A percentile compares a stretch with the other conserved stretches of the same genome.
Conservation (phyloP, 345 rosid species). For the Turnera subulata region DNA sequence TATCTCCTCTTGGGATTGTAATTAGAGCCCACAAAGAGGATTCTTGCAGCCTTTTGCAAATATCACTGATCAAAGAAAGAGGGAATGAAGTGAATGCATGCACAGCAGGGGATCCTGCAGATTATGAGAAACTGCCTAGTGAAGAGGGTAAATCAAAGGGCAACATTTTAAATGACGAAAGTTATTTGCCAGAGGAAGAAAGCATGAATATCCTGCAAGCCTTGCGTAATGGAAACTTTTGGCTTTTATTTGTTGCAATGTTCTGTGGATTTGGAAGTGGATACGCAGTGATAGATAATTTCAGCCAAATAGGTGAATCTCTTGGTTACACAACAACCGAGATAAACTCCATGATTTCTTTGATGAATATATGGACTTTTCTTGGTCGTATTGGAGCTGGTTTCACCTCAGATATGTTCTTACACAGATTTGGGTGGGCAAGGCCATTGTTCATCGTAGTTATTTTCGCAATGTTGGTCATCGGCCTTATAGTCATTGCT, state of each 20-base stretch:
- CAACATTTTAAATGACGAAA: conserved; percentile 7
- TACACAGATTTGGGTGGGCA: conserved; percentile 61
- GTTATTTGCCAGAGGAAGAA: conserved; percentile 9
- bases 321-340: conserved; percentile 58
- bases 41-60: conserved; percentile 20
- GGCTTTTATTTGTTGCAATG: conserved; percentile 72
- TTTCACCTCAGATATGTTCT: conserved; percentile 59
- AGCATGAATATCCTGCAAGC: conserved; percentile 55
- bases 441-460: conserved; percentile 72
- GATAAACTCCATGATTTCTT: conserved; percentile 63
- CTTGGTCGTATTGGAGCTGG: conserved; percentile 92
- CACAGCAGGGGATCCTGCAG: conserved; percentile 5
- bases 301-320: conserved; percentile 81
- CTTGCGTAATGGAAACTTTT: conserved; percentile 44
- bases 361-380: conserved; percentile 88
- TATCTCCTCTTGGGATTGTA: conserved; percentile 55
- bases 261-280: conserved; percentile 80
- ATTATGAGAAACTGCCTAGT: conserved; percentile 24
- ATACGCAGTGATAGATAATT: conserved; percentile 65
- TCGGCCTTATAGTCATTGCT: conserved; percentile 70
- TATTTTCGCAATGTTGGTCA: conserved; percentile 50
- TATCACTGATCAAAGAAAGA: conserved; percentile 25
- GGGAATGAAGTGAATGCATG: conserved; percentile 15
- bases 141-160: conserved; percentile 16
- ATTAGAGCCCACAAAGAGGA: conserved; percentile 47